phyloP scores from a whole-genome alignment of 345 rosid species.

The Geranium rotundifolium region DNA sequence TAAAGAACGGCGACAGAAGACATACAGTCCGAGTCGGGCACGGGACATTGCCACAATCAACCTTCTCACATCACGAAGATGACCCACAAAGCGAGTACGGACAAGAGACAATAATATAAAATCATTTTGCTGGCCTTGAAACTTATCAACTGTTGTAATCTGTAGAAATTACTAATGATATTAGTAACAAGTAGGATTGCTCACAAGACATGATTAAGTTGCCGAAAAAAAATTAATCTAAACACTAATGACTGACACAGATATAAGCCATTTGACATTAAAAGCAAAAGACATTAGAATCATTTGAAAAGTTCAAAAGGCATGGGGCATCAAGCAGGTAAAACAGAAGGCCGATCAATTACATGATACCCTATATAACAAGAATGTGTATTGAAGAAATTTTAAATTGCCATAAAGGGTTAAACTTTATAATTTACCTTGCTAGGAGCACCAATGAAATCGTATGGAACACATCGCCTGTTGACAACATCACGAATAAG shows the following conservation, averaged over 20 bases:
- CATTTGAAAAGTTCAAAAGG: neutral
- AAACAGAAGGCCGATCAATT: neutral
- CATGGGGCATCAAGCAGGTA: neutral
- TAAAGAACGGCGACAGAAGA: slow-evolving; percentile 79
- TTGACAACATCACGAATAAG: slow-evolving; percentile 95
- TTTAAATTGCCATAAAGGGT: neutral
- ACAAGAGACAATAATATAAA: slow-evolving; percentile 88
- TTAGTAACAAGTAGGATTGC: neutral
- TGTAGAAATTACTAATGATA: slow-evolving; percentile 15
- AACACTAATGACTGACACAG: too few species aligned
- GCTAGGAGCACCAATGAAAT: slow-evolving; percentile 90
- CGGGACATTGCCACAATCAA: slow-evolving; percentile 98
- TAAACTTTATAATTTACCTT: slow-evolving; percentile 39
- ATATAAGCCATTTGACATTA: too few species aligned
- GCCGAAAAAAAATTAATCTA: neutral
- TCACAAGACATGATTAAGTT: neutral
- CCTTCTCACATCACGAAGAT: slow-evolving; percentile 94
- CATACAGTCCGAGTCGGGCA: slow-evolving; percentile 83
- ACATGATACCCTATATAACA: neutral
- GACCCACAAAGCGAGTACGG: slow-evolving; percentile 94
- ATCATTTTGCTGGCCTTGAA: slow-evolving; percentile 99
- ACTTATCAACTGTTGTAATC: slow-evolving; percentile 96
- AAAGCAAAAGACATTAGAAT: neutral
- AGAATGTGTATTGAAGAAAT: neutral
- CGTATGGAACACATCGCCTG: slow-evolving; percentile 73